Evolutionary conservation across 78 protist species (phyloP), one percentile per base, ranked within the genome.

Genomic region (Chrysochromulina parva): DNA sequence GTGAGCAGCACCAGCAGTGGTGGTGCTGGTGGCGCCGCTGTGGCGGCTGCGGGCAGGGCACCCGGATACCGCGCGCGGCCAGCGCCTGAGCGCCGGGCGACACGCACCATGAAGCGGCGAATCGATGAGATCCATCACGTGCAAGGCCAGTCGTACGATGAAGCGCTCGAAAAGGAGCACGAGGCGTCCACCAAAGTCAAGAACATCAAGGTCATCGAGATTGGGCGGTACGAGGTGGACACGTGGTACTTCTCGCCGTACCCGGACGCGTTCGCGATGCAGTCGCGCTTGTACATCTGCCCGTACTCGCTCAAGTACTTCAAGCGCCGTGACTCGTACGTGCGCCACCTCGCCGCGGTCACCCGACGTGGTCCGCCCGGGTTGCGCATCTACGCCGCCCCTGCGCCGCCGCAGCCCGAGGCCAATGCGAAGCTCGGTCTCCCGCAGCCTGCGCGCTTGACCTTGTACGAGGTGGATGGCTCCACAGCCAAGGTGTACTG

Each of bases 161-260:
- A 71, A 13, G 94, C 28, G 48, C 85, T 58, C 50, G 94, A 96
- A 59, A 92, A 74, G 86, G 97, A 97, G 87, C 98, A 97, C 85
- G 96, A 96, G 20, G 98, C 96, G 88, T 86, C 88, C 16, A 91
- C 96, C 0, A 95, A 94, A 28, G 96, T 97, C 50, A 97, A 97
- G 90, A 96, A 97, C 66, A 93, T 97, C 47, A 90, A 93, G 53
- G 67, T 73, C 1, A 89, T 97, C 11, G 95, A 94, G 89, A 67
- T 71, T 14, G 80, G 80, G 2, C 22, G 89, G 67, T 96, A 90
- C 93, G 97, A 95, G 81, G 85, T 97, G 20, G 98, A 96, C 24
- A 95, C 99, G 24, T 97, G 99, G 99, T 97, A 97, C 80, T 97
- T 96, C 55, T 80, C 96, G 0, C 99, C 99, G 0, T 97, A 94